Conservation (phyloP, 345 rosid genomes). For the Corchorus olitorius region DNA sequence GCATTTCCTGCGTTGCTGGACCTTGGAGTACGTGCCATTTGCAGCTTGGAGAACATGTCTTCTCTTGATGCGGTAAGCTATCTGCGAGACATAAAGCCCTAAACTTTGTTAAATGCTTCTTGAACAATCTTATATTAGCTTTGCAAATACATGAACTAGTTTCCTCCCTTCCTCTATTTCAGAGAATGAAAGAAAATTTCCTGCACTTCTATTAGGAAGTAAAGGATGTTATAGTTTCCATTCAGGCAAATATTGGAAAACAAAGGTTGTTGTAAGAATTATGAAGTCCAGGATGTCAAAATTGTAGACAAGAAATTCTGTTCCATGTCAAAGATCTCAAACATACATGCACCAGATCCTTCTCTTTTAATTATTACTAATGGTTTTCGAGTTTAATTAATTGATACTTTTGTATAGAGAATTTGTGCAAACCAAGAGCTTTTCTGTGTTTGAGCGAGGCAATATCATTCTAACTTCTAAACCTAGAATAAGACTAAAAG, state of each 20-base stretch:
- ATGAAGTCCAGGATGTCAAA: constrained; percentile 3
- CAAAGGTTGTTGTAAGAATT: background rate
- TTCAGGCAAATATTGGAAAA: background rate
- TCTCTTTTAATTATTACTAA: background rate
- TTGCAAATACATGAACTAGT: background rate
- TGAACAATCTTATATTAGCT: background rate
- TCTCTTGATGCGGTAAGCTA: constrained; percentile 74
- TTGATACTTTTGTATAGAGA: background rate
- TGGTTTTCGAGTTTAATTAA: background rate
- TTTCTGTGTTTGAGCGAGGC: constrained; percentile 5
- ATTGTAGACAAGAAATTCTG: background rate
- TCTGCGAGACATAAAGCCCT: background rate
- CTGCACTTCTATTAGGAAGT: constrained; percentile 1
- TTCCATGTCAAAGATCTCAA: constrained; percentile 6
- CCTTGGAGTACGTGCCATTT: constrained; percentile 71
- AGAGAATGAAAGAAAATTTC: background rate
- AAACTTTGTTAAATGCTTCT: constrained; percentile 6
- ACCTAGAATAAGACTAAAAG: background rate
- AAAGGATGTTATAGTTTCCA: background rate
- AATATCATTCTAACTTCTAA: background rate
- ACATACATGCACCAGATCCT: background rate
- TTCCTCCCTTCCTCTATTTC: background rate
- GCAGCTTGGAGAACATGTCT: constrained; percentile 80
- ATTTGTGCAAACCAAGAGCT: background rate
- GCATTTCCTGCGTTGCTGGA: constrained; percentile 76